Evolutionary conservation across 2,329 filamentous ascomycete species (phyloP).

Genomic region (Arthrobotrys megalospora): DNA sequence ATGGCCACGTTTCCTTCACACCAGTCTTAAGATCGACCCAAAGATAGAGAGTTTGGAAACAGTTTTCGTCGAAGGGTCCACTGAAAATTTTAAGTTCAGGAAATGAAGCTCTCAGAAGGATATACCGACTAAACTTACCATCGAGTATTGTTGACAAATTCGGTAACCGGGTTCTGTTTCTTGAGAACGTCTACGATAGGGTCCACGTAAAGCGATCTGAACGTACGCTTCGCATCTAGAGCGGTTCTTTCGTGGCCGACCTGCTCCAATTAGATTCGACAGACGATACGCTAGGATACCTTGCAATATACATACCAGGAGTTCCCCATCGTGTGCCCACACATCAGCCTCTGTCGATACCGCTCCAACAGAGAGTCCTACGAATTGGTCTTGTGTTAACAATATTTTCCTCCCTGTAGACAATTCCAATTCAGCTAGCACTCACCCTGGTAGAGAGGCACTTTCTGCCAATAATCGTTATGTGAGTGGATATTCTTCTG

Average conservation of each 20-base stretch:
- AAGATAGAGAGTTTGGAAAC: constrained; percentile 71
- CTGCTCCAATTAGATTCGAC: constrained; percentile 40
- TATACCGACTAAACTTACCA: constrained; percentile 52
- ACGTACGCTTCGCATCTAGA: constrained; percentile 73
- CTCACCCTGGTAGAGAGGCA: constrained; percentile 76
- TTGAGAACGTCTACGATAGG: constrained; percentile 75
- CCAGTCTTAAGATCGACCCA: constrained; percentile 80
- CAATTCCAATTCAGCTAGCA: constrained; percentile 65
- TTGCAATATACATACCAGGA: constrained; percentile 69
- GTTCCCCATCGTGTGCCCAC: constrained; percentile 74
- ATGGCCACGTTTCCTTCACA: constrained; percentile 71
- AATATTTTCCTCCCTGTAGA: background rate
- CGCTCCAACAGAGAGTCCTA: constrained; percentile 72
- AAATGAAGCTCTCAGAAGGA: constrained; percentile 1
- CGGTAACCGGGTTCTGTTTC: constrained; percentile 70
- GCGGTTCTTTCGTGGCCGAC: constrained; percentile 75
- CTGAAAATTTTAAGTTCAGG: constrained; percentile 42
- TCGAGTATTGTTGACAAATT: constrained; percentile 66
- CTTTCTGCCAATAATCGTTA: constrained; percentile 78
- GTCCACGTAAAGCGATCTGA: constrained; percentile 76
- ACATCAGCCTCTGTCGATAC: constrained; percentile 79
- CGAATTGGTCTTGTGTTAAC: constrained; percentile 6
- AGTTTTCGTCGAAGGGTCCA: constrained; percentile 67
- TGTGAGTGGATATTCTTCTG: constrained; percentile 73
- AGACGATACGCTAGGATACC: background rate